phyloP scores from a whole-genome alignment of 202 grass and related monocot genomes.

The Alloteropsis angusta region DNA sequence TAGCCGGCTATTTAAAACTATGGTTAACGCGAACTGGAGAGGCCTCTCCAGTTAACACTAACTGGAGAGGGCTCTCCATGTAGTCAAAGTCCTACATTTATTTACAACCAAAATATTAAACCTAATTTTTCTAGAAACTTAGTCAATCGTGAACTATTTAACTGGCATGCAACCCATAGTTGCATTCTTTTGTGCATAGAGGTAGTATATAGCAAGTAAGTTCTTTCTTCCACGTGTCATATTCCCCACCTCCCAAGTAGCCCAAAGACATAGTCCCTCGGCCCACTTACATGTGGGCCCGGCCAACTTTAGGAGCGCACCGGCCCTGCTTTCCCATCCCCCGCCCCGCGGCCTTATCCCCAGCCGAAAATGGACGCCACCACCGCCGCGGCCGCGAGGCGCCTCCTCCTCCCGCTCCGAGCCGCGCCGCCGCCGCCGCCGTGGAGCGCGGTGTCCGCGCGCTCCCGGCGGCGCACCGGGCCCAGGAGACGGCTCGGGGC shows the following conservation, averaged over 20 bases:
- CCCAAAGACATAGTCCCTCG: neutral
- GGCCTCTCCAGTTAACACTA: too few species aligned
- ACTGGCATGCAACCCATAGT: too few species aligned
- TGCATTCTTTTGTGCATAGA: too few species aligned
- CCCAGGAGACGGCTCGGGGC: neutral
- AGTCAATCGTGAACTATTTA: too few species aligned
- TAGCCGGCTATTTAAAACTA: too few species aligned
- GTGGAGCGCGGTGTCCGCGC: neutral
- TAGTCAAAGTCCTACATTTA: too few species aligned
- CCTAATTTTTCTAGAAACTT: too few species aligned
- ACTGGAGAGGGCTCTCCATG: too few species aligned
- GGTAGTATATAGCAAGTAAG: neutral
- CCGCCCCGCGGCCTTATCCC: conserved; percentile 24
- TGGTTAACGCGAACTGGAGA: too few species aligned
- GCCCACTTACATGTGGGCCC: conserved; percentile 20
- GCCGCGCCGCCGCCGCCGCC: neutral
- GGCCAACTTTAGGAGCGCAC: neutral
- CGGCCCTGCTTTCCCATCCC: neutral
- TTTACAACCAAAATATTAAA: too few species aligned
- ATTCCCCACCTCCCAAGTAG: neutral
- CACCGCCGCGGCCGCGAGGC: conserved; percentile 15
- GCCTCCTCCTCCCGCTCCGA: conserved; percentile 8
- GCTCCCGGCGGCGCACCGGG: neutral
- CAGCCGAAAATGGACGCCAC: conserved; percentile 27
- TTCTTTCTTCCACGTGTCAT: neutral